Conservation (phyloP, 495 filamentous ascomycete genomes). For the Daldinia decipiens region DNA sequence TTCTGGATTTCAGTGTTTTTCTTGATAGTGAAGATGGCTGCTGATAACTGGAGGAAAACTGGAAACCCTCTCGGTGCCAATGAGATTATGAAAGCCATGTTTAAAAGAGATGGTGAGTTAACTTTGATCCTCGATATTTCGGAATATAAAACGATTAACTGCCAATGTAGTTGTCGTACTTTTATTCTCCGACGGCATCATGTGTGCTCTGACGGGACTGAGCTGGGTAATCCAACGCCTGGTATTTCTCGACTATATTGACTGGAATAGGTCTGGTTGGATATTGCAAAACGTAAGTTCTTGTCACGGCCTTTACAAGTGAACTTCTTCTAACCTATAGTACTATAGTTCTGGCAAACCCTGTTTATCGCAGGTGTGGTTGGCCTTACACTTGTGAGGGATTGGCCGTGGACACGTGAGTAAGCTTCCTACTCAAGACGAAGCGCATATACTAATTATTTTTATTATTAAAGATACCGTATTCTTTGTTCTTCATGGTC, state of each 20-base stretch:
- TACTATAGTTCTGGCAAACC: slow-evolving; percentile 67
- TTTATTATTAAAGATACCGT: slow-evolving; percentile 51
- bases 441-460: slow-evolving; percentile 15
- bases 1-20: slow-evolving; percentile 76
- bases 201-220: slow-evolving; percentile 68
- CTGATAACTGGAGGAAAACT: slow-evolving; percentile 69
- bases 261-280: slow-evolving; percentile 74
- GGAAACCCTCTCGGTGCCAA: slow-evolving; percentile 72
- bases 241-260: slow-evolving; percentile 62
- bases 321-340: slow-evolving; percentile 8
- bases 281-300: slow-evolving; percentile 68
- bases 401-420: slow-evolving; percentile 78
- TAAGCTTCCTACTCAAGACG: slow-evolving; percentile 47
- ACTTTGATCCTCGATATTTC: background rate
- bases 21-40: slow-evolving; percentile 68
- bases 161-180: slow-evolving; percentile 62
- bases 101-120: slow-evolving; percentile 62
- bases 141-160: slow-evolving; percentile 1
- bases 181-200: slow-evolving; percentile 70
- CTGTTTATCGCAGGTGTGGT: slow-evolving; percentile 67
- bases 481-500: slow-evolving; percentile 75
- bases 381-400: slow-evolving; percentile 68
- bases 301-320: background rate
- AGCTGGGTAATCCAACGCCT: slow-evolving; percentile 68
- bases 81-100: slow-evolving; percentile 75